A percentile compares a stretch with the other conserved stretches of the same genome.
phyloP scores from a whole-genome alignment of 2,329 filamentous ascomycete species.

The Mariannaea elegans region DNA sequence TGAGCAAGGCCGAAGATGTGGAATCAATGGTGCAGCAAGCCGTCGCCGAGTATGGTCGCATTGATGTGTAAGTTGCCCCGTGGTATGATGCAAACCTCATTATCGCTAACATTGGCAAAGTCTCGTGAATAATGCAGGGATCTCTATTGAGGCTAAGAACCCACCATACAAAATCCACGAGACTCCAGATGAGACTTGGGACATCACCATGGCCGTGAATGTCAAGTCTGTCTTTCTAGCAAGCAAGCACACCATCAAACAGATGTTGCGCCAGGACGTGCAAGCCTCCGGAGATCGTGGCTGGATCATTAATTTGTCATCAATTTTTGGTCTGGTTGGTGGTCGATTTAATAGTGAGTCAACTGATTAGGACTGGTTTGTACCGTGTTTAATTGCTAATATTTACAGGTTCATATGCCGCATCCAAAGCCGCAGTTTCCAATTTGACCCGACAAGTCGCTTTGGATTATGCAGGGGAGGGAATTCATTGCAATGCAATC shows the following conservation, averaged over 20 bases:
- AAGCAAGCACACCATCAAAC: slow-evolving; percentile 55
- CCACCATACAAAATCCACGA: slow-evolving; percentile 53
- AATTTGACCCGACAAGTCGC: slow-evolving; percentile 59
- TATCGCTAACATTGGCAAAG: slow-evolving; percentile 31
- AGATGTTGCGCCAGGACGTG: slow-evolving; percentile 60
- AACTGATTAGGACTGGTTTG: slow-evolving; percentile 15
- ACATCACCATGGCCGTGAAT: slow-evolving; percentile 52
- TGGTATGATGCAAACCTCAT: slow-evolving; percentile 35
- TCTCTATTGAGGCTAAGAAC: slow-evolving; percentile 47
- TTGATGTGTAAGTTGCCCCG: slow-evolving; percentile 41
- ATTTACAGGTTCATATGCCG: slow-evolving; percentile 48
- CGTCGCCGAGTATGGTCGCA: slow-evolving; percentile 30
- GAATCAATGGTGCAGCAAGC: slow-evolving; percentile 46
- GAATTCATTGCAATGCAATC: slow-evolving; percentile 62
- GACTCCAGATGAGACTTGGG: slow-evolving; percentile 54
- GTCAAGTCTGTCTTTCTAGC: slow-evolving; percentile 49
- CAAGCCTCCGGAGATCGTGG: slow-evolving; percentile 51
- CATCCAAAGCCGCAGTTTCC: slow-evolving; percentile 59
- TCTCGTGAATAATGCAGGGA: slow-evolving; percentile 54
- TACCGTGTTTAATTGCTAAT: slow-evolving; percentile 6
- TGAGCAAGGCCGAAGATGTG: slow-evolving; percentile 48
- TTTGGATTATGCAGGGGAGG: slow-evolving; percentile 56
- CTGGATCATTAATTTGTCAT: slow-evolving; percentile 60
- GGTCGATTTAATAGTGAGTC: slow-evolving; percentile 32
- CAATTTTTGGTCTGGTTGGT: slow-evolving; percentile 52